Evolutionary conservation across 306 rosid genomes (phyloP), one percentile per base, ranked within the genome.

Genomic region (Albizia julibrissin): DNA sequence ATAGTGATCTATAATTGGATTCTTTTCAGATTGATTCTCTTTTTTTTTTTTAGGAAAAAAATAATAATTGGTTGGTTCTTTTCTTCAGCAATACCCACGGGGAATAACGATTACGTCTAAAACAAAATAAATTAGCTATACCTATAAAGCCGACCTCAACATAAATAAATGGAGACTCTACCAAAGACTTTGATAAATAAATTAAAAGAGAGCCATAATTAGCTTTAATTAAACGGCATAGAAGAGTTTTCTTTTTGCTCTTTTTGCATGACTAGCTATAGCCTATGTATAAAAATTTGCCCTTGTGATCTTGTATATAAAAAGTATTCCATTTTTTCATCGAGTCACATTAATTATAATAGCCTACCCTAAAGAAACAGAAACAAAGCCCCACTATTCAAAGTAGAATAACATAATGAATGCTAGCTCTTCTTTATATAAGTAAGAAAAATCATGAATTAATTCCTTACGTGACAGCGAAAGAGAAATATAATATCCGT

Each of bases 401-500:
- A 46, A 3, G 10, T 18, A 27, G 39, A 16, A 46, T 47, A 47
- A 15, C 54, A 15, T 47, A 6, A 40, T 10, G n/a, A 31, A 19
- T 42, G 18, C 19, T 62, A 3, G 64, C 43, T 64, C 46, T 42
- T 10, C 12, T 10, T 42, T 54, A 21, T 24, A 26, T 24, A 61
- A 10, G 5, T 12, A 62, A 62, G 15, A 58, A 27, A 27, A 27
- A 13, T 12, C 33, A 27, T 27, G 69, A 62, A 64, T 64, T 15
- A 29, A 64, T 27, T 64, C 39, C 37, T 29, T 64, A 27, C 69
- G 24, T 64, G 61, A 11, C 54, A 44, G 31, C 15, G 7, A 64
- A 64, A 69, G 31, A 21, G 74, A 66, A 79, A 54, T 37, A 37
- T 37, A 37, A 37, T 69, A 69, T 66, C 75, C 37, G 65, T 78